Percentiles rank a stretch among this genome's conserved stretches.
Evolutionary conservation across 2,329 filamentous ascomycete genomes (phyloP).

Genomic region (Diplodia corticola): DNA sequence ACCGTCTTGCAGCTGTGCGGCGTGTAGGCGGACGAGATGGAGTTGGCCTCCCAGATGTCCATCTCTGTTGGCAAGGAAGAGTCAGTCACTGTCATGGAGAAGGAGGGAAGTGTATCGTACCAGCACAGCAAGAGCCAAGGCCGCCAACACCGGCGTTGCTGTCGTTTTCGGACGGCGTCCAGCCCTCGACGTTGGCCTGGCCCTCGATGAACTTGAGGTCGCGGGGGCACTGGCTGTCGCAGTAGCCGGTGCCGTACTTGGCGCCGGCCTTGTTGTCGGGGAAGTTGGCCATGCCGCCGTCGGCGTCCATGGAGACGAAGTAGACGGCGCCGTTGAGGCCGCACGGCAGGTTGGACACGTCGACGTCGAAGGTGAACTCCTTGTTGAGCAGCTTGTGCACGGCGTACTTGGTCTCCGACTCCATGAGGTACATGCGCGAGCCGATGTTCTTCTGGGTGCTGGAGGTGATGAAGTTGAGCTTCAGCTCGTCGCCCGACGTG

Average conservation of each 20-base stretch:
- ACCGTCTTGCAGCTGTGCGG: slow-evolving; percentile 59
- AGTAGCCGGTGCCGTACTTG: slow-evolving; percentile 59
- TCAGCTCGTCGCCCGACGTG: slow-evolving; percentile 29
- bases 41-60: slow-evolving; percentile 56
- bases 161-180: slow-evolving; percentile 55
- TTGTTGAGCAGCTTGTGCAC: slow-evolving; percentile 30
- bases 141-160: slow-evolving; percentile 54
- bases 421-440: slow-evolving; percentile 32
- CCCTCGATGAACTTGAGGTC: slow-evolving; percentile 52
- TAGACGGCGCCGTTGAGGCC: slow-evolving; percentile 65
- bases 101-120: slow-evolving; percentile 27
- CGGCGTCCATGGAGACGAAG: slow-evolving; percentile 60
- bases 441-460: slow-evolving; percentile 30
- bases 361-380: slow-evolving; percentile 35
- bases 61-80: neutral
- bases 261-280: slow-evolving; percentile 48
- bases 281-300: slow-evolving; percentile 58
- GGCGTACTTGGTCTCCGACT: slow-evolving; percentile 29
- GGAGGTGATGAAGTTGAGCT: slow-evolving; percentile 31
- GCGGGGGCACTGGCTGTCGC: slow-evolving; percentile 36
- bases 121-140: slow-evolving; percentile 63
- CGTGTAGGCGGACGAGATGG: slow-evolving; percentile 60
- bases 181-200: slow-evolving; percentile 58
- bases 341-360: slow-evolving; percentile 32
- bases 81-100: too few species aligned